phyloP scores from a whole-genome alignment of 306 rosid genomes.

The Leucaena leucocephala region DNA sequence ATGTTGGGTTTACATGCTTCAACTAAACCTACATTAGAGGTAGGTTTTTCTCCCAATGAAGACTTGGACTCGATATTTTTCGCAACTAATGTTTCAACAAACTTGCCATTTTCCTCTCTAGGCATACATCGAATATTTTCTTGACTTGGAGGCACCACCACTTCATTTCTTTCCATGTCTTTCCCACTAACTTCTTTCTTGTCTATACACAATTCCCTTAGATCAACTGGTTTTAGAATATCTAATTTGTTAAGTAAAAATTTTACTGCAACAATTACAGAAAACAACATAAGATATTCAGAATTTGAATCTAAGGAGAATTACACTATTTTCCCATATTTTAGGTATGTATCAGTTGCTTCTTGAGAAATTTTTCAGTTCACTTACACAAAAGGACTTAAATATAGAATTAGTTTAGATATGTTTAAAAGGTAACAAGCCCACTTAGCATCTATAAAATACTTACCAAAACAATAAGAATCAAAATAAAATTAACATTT shows the following conservation, averaged over 20 bases:
- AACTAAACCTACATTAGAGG: constrained; percentile 17
- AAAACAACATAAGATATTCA: constrained; percentile 45
- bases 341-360: not conserved
- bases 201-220: constrained; percentile 36
- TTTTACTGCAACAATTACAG: constrained; percentile 72
- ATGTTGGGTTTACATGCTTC: constrained; percentile 13
- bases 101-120: constrained; percentile 33
- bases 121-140: constrained; percentile 36
- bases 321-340: constrained; percentile 22
- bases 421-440: not conserved
- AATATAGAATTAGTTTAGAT: not conserved
- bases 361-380: constrained; percentile 1
- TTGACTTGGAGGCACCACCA: constrained; percentile 36
- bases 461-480: not conserved
- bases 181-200: constrained; percentile 46
- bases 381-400: not conserved
- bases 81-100: constrained; percentile 33
- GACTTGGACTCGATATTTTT: constrained; percentile 33
- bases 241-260: constrained; percentile 61
- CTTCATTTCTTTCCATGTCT: constrained; percentile 37
- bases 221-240: constrained; percentile 48
- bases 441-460: not conserved
- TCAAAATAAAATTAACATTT: not conserved
- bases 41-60: constrained; percentile 43
- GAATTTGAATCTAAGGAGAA: constrained; percentile 31